Percentiles rank a stretch among this genome's conserved stretches.
These are phyloP conservation scores for Asterella californica DNA, from an alignment of 225 moss, liverwort and hornwort species.

Conservation along the genomic window DNA sequence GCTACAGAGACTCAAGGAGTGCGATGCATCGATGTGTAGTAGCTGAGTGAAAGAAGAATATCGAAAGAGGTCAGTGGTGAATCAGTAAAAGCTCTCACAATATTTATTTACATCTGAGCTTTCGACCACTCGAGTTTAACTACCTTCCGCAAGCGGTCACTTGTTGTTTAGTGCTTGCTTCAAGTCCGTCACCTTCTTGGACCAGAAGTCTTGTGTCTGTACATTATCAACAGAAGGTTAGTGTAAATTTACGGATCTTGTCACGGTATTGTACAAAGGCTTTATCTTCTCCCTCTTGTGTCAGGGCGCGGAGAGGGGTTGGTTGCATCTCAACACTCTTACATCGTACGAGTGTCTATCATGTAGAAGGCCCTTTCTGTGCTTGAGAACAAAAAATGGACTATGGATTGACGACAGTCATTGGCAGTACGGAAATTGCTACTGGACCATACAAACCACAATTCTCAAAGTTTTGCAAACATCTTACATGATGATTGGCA, in stretches of 20 bases:
- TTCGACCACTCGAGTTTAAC: background rate
- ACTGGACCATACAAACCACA: background rate
- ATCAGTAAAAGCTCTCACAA: background rate
- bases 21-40: too few relatives aligned
- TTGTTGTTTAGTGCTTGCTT: background rate
- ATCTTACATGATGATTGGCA: conserved; percentile 8
- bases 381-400: background rate
- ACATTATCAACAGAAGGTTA: background rate
- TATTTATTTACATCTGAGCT: background rate
- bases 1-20: too few relatives aligned
- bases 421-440: background rate
- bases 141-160: background rate
- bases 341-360: background rate
- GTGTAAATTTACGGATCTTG: background rate
- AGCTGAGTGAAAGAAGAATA: too few relatives aligned
- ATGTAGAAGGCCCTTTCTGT: background rate
- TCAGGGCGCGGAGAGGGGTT: background rate
- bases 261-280: background rate
- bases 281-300: background rate
- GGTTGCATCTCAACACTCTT: background rate
- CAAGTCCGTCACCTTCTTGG: background rate
- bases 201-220: conserved; percentile 3
- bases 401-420: background rate
- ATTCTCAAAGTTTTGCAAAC: background rate
- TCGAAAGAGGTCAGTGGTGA: background rate